These are phyloP conservation scores for Glycyrrhiza uralensis DNA, from an alignment of 306 rosid genomes.

Conservation along the genomic window DNA sequence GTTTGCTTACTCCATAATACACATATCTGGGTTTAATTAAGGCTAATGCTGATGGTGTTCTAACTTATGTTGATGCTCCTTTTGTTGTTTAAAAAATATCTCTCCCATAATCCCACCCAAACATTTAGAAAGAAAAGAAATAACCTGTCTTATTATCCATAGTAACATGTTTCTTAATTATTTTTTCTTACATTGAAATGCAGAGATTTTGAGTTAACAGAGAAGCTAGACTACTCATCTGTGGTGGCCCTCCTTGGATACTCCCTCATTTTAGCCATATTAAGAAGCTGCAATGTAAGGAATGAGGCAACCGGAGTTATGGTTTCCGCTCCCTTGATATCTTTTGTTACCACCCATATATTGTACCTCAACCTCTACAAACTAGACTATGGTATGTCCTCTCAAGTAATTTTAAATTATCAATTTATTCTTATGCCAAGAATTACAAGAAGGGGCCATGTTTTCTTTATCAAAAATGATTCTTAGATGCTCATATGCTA, in stretches of 20 bases:
- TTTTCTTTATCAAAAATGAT: not conserved
- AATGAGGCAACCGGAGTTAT: slow-evolving; percentile 71
- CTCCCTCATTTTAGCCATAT: slow-evolving; percentile 61
- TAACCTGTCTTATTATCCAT: not conserved
- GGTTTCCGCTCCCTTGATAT: slow-evolving; percentile 73
- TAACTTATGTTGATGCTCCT: not conserved
- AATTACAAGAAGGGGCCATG: too few relatives aligned
- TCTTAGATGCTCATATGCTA: too few relatives aligned
- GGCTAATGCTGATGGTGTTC: not conserved
- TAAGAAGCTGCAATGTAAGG: slow-evolving; percentile 58
- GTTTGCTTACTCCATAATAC: too few relatives aligned
- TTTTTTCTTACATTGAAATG: slow-evolving; percentile 10
- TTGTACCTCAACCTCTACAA: slow-evolving; percentile 63
- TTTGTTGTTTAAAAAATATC: not conserved
- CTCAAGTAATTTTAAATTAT: not conserved
- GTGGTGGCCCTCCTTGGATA: slow-evolving; percentile 72
- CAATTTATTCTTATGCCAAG: not conserved
- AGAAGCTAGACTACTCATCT: slow-evolving; percentile 63
- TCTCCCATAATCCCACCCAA: not conserved
- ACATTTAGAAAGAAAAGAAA: not conserved
- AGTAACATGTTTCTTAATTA: not conserved
- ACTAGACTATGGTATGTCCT: slow-evolving; percentile 59
- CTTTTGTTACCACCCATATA: slow-evolving; percentile 67
- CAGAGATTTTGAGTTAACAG: slow-evolving; percentile 68
- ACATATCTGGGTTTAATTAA: too few relatives aligned